These are phyloP conservation scores for Trichoderma afroharzianum DNA, from an alignment of 2,329 filamentous ascomycete species.

Conservation along the genomic window DNA sequence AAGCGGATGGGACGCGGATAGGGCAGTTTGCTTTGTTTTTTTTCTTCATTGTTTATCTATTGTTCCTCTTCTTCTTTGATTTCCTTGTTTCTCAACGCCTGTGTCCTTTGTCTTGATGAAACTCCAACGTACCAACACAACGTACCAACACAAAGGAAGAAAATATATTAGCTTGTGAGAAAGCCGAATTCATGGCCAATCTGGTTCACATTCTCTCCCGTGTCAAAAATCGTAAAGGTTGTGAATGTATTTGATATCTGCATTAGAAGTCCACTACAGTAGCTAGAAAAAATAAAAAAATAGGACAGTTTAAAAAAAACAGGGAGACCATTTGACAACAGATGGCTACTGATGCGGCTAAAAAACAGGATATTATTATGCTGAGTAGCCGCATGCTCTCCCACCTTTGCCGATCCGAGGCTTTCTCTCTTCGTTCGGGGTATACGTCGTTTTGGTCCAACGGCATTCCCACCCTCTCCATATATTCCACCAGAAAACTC, in stretches of 20 bases:
- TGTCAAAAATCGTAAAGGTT: conserved; percentile 17
- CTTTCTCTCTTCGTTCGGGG: conserved; percentile 21
- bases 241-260: conserved; percentile 54
- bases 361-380: conserved; percentile 18
- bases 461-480: conserved; percentile 12
- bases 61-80: not conserved
- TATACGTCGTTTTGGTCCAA: conserved; percentile 22
- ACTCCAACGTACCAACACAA: not conserved
- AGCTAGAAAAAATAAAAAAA: conserved; percentile 43
- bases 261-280: conserved; percentile 61
- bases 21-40: not conserved
- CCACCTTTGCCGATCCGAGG: conserved; percentile 9
- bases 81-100: not conserved
- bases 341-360: conserved; percentile 29
- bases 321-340: conserved; percentile 29
- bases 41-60: not conserved
- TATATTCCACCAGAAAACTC: conserved; percentile 20
- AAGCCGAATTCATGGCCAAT: not conserved
- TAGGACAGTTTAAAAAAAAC: conserved; percentile 21
- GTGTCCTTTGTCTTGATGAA: not conserved
- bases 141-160: not conserved
- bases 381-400: conserved; percentile 20
- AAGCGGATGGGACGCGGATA: not conserved
- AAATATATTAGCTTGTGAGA: not conserved
- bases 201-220: not conserved